Evolutionary conservation across 192 early-diverging fungal genomes (phyloP).

Genomic region (Coemansia sp.): DNA sequence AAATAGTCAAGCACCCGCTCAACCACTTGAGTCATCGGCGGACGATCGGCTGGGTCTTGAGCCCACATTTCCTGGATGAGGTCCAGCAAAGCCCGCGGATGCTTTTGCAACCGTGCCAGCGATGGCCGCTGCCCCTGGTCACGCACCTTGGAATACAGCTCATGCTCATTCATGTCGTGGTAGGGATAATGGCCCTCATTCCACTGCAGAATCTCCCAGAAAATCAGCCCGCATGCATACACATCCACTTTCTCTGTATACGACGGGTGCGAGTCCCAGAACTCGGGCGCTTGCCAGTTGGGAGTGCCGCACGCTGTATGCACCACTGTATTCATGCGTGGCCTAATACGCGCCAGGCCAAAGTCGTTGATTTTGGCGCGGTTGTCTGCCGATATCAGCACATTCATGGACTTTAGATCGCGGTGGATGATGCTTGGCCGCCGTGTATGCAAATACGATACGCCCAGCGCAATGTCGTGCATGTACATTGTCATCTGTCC

Average conservation of each 20-base stretch:
- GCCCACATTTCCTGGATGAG: constrained; percentile 75
- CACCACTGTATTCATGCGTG: constrained; percentile 64
- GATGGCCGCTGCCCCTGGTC: constrained; percentile 62
- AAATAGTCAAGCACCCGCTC: constrained; percentile 67
- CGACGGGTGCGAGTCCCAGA: constrained; percentile 65
- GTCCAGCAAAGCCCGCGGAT: constrained; percentile 58
- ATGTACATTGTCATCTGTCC: constrained; percentile 69
- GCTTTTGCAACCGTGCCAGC: constrained; percentile 56
- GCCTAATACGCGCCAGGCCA: constrained; percentile 73
- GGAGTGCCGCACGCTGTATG: constrained; percentile 78
- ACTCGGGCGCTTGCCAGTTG: constrained; percentile 81
- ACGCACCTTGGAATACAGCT: constrained; percentile 60
- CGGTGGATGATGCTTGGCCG: constrained; percentile 73
- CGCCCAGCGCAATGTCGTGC: constrained; percentile 74
- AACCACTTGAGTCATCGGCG: constrained; percentile 69
- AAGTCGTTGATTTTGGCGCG: constrained; percentile 79
- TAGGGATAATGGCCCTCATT: constrained; percentile 68
- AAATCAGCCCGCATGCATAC: constrained; percentile 73
- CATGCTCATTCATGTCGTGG: constrained; percentile 64
- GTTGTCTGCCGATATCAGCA: constrained; percentile 59
- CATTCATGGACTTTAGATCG: constrained; percentile 77
- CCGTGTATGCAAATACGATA: constrained; percentile 69
- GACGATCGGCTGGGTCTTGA: constrained; percentile 58
- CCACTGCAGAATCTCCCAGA: constrained; percentile 79
- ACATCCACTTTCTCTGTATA: constrained; percentile 73